These are phyloP conservation scores for Fusarium coffeatum DNA, from an alignment of 2,329 filamentous ascomycete species.

Conservation along the genomic window DNA sequence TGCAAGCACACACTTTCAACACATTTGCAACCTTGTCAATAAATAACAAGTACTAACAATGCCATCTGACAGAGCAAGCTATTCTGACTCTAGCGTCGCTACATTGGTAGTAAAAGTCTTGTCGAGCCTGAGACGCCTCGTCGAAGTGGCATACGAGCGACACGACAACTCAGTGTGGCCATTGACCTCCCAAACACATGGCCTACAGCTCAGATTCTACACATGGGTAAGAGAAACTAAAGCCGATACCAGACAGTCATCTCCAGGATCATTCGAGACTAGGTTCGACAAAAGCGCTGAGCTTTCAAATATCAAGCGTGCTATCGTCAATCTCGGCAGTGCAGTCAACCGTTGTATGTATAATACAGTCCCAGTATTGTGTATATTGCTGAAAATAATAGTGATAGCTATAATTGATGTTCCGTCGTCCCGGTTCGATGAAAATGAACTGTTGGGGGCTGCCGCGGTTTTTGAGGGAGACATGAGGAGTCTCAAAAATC, in stretches of 20 bases:
- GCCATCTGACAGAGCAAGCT: not conserved
- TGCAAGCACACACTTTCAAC: not conserved
- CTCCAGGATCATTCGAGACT: not conserved
- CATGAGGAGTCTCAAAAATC: too few relatives aligned
- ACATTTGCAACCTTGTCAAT: too few relatives aligned
- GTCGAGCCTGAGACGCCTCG: not conserved
- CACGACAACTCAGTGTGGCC: not conserved
- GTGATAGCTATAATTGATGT: not conserved
- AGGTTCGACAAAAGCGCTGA: too few relatives aligned
- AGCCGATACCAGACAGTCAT: not conserved
- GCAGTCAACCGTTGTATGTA: not conserved
- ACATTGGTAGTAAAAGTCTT: not conserved
- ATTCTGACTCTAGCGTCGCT: not conserved
- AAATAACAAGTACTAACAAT: not conserved
- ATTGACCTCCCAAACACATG: not conserved
- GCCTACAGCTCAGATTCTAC: not conserved
- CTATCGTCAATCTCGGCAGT: not conserved
- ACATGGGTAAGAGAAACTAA: not conserved
- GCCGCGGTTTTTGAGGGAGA: not conserved
- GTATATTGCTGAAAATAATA: not conserved
- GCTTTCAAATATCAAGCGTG: not conserved
- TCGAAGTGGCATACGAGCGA: not conserved
- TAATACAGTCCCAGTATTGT: not conserved
- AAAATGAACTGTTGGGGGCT: not conserved
- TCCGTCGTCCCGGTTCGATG: too few relatives aligned